Base-by-base conservation (phyloP, 768 basidiomycete genomes). In the Sistotremastrum niveocremeum region DNA sequence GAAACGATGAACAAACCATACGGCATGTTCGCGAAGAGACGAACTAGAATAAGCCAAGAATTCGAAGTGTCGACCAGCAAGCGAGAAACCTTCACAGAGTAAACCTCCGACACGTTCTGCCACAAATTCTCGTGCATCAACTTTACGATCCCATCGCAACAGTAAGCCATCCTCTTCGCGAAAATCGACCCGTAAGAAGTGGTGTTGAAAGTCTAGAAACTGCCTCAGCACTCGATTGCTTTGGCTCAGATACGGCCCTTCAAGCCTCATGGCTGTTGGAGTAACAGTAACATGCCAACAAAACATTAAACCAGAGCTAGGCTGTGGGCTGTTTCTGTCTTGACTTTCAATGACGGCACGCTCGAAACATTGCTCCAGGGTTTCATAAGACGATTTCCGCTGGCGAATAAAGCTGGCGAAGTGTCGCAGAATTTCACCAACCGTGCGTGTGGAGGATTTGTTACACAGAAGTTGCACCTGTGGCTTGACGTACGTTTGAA, bases 31-130 rank as follows among this genome's bases (percentile, higher is more conserved):
- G 29, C 79, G 74, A 11, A 91, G 62, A 4, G 87, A 77, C 2
- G 87, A 88, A 39, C 64, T 71, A 1, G 87, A 90, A 55, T 89
- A 90, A 0, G 80, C 88, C 32, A 91, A 65, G 56, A 90, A 89
- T 49, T 89, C 75, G 49, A 86, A 90, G 5, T 61, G 55, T 36
- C 80, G 73, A 1, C 84, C 84, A 6, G 74, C 87, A 31, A 91
- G 67, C 33, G 67, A 57, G 45, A 91, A 79, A 0, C 88, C 88
- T 1, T 63, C 35, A 54, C 78, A 76, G 37, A 88, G 59, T 29
- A 62, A 65, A 4, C 59, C 62, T 2, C 78, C 78, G 8, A 84
- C 81, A 7, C 78, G 73, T 37, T 73, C 64, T 12, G 67, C 60
- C 2, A 87, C 65, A 57, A 80, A 78, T 9, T 63, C 56, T 2